Evolutionary conservation across 371 early-diverging fungal species (phyloP).

Genomic region (Dinochytrium kinnereticum): DNA sequence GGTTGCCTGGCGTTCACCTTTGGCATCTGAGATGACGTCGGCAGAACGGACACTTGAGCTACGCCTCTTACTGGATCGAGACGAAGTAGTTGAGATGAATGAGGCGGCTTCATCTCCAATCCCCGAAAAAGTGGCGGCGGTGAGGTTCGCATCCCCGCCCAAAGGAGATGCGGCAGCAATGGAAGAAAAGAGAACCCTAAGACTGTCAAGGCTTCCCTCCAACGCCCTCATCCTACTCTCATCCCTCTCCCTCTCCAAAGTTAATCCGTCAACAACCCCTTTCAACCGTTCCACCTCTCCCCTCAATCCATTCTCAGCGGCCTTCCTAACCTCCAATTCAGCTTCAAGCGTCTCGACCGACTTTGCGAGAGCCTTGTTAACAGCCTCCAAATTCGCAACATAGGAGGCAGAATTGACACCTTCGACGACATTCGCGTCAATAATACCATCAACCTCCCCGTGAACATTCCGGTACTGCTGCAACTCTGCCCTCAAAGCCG

Average conservation of each 20-base stretch:
- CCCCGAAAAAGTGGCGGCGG: too few relatives aligned
- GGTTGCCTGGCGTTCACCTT: too few relatives aligned
- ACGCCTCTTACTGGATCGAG: too few relatives aligned
- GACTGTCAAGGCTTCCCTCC: slow-evolving; percentile 6
- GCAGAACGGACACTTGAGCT: too few relatives aligned
- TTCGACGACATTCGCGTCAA: neutral
- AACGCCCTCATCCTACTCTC: neutral
- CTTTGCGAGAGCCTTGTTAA: neutral
- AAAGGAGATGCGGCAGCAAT: slow-evolving; percentile 1
- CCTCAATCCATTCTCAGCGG: neutral
- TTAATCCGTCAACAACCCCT: neutral
- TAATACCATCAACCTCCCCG: neutral
- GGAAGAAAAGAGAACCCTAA: neutral
- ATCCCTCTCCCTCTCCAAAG: neutral
- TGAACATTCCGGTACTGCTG: neutral
- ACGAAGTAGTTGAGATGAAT: too few relatives aligned
- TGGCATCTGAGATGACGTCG: too few relatives aligned
- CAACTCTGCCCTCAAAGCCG: neutral
- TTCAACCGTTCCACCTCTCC: neutral
- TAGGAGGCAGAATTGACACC: neutral
- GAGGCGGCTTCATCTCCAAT: too few relatives aligned
- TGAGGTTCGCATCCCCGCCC: too few relatives aligned
- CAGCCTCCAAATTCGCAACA: neutral
- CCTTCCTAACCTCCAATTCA: neutral
- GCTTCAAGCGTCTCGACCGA: slow-evolving; percentile 6